These are phyloP conservation scores for Chalciporus piperatus DNA, from an alignment of 768 basidiomycete genomes.

Conservation along the genomic window DNA sequence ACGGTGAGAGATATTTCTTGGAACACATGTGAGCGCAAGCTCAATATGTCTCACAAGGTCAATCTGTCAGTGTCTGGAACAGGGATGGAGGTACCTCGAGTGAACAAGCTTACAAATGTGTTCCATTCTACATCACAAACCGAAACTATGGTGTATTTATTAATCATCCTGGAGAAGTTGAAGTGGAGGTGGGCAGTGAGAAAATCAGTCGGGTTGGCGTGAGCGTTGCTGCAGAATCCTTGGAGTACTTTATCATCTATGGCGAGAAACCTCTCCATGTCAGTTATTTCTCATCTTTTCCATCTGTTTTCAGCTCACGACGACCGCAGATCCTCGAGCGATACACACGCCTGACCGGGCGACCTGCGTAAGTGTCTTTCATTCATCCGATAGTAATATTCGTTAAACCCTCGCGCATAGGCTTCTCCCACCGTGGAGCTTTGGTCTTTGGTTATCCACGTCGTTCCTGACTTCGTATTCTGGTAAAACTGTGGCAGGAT, in stretches of 20 bases:
- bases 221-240: conserved; percentile 56
- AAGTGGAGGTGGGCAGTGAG: conserved; percentile 69
- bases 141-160: conserved; percentile 74
- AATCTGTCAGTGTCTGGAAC: conserved; percentile 65
- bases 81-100: conserved; percentile 73
- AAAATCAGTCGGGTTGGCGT: conserved; percentile 63
- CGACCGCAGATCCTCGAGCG: conserved; percentile 14
- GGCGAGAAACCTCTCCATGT: conserved; percentile 62
- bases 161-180: conserved; percentile 73
- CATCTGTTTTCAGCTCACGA: conserved; percentile 1
- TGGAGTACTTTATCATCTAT: conserved; percentile 73
- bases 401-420: conserved; percentile 28
- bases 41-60: conserved; percentile 36
- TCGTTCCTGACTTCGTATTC: conserved; percentile 74
- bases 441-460: conserved; percentile 75
- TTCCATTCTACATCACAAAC: conserved; percentile 70
- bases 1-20: conserved; percentile 45
- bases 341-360: conserved; percentile 21
- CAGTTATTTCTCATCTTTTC: not conserved
- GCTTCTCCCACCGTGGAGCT: conserved; percentile 69
- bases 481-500: conserved; percentile 62
- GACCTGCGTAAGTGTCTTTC: not conserved
- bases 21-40: conserved; percentile 12
- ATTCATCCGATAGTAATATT: no score
- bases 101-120: conserved; percentile 64